These are phyloP conservation scores for Diospyros lotus DNA, from an alignment of 148 eudicot species.

Conservation along the genomic window DNA sequence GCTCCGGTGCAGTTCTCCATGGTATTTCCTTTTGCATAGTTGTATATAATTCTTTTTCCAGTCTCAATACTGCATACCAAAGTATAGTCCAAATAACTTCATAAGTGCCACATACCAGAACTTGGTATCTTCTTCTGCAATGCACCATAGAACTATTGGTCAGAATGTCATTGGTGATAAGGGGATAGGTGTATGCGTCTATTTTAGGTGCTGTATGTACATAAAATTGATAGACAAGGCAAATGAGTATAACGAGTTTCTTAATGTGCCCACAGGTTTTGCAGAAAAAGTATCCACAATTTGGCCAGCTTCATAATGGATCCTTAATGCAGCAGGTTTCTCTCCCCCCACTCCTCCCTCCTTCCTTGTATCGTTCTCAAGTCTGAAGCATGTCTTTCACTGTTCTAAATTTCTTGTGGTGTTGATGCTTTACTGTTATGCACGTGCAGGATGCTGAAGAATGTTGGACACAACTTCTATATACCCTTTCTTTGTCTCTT, in stretches of 20 bases:
- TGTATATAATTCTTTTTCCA: not conserved
- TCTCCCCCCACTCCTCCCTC: not conserved
- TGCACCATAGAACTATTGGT: not conserved
- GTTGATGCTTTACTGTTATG: not conserved
- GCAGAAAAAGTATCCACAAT: conserved; percentile 96
- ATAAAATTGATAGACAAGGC: not conserved
- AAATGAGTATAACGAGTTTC: not conserved
- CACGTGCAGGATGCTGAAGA: conserved; percentile 91
- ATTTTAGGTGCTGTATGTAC: not conserved
- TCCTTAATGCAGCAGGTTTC: conserved; percentile 94
- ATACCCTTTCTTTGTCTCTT: conserved; percentile 79
- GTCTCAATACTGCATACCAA: not conserved
- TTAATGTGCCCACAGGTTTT: conserved; percentile 44
- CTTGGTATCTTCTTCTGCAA: not conserved
- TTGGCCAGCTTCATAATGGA: conserved; percentile 93
- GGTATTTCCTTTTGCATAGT: conserved; percentile 34
- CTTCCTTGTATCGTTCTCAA: not conserved
- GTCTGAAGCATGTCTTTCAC: conserved; percentile 7
- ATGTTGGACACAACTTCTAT: conserved; percentile 93
- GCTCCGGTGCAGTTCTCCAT: conserved; percentile 94
- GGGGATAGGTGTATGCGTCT: not conserved
- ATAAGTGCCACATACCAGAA: not conserved
- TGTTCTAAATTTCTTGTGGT: not conserved
- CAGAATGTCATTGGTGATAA: not conserved
- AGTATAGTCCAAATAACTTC: not conserved